These are phyloP conservation scores for Vicia villosa DNA, from an alignment of 306 rosid genomes.

Conservation along the genomic window DNA sequence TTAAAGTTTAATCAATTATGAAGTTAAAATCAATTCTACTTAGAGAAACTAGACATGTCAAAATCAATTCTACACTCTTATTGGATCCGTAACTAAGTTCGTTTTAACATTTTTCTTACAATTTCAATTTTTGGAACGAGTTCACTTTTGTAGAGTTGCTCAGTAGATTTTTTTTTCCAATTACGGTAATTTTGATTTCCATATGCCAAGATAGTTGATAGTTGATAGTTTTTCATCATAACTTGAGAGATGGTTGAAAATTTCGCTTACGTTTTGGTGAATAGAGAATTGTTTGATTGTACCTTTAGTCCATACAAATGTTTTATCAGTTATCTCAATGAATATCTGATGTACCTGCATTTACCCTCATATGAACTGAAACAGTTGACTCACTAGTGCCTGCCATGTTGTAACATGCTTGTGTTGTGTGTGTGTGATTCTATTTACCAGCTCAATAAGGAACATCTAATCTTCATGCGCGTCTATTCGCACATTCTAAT, in stretches of 20 bases:
- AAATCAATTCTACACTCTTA: too few relatives aligned
- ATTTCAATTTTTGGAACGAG: neutral
- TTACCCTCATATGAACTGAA: neutral
- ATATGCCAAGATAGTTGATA: neutral
- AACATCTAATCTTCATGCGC: slow-evolving; percentile 10
- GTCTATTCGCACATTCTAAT: slow-evolving; percentile 2
- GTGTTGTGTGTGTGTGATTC: neutral
- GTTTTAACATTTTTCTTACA: too few relatives aligned
- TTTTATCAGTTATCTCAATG: slow-evolving; percentile 2
- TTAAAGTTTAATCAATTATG: too few relatives aligned
- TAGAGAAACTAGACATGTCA: too few relatives aligned
- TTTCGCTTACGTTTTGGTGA: neutral
- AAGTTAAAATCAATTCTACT: too few relatives aligned
- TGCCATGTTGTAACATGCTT: slow-evolving; percentile 1
- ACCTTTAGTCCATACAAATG: neutral
- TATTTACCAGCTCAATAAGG: slow-evolving; percentile 4
- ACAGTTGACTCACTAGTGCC: neutral
- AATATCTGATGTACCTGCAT: neutral
- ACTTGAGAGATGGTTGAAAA: neutral
- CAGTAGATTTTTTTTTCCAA: neutral
- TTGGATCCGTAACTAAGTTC: too few relatives aligned
- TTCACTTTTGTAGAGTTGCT: neutral
- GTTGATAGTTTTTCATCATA: neutral
- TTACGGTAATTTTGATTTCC: neutral
- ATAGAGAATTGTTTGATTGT: neutral